phyloP scores from a whole-genome alignment of 805 yeast species.

The Wickerhamiella azymoides region DNA sequence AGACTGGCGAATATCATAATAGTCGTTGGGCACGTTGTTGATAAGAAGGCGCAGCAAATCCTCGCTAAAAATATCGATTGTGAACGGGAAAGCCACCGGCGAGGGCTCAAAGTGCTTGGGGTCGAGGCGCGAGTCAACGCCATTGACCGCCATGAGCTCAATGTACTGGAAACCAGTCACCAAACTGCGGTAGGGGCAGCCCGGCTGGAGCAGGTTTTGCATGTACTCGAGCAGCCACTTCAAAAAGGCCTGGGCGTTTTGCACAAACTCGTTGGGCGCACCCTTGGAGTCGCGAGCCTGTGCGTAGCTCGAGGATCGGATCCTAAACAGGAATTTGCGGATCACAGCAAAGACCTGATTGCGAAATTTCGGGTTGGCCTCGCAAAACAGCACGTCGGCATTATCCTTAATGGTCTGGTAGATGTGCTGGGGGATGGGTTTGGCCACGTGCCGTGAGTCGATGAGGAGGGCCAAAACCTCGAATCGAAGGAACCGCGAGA shows the following conservation, averaged over 20 bases:
- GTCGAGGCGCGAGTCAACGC: constrained; percentile 38
- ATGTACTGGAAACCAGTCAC: constrained; percentile 38
- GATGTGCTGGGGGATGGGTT: constrained; percentile 35
- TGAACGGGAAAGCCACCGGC: constrained; percentile 37
- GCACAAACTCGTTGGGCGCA: constrained; percentile 6
- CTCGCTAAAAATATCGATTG: constrained; percentile 31
- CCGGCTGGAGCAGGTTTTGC: constrained; percentile 35
- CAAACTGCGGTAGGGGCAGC: constrained; percentile 41
- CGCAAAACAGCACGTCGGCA: constrained; percentile 43
- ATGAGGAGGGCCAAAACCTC: constrained; percentile 48
- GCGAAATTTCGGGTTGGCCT: constrained; percentile 52
- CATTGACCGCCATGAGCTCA: constrained; percentile 35
- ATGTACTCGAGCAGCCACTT: constrained; percentile 28
- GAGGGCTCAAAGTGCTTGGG: constrained; percentile 28
- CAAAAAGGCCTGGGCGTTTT: constrained; percentile 31
- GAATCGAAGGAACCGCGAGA: constrained; percentile 28
- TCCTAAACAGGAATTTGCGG: constrained; percentile 46
- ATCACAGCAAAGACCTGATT: constrained; percentile 50
- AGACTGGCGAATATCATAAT: constrained; percentile 56
- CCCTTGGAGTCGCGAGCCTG: constrained; percentile 33
- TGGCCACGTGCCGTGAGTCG: constrained; percentile 47
- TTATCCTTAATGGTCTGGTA: constrained; percentile 33
- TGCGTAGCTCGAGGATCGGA: constrained; percentile 56
- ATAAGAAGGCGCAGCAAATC: constrained; percentile 36
- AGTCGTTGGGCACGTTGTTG: constrained; percentile 54